Conservation (phyloP, 108 stramenopile genomes). For the Conticribra guillardii region DNA sequence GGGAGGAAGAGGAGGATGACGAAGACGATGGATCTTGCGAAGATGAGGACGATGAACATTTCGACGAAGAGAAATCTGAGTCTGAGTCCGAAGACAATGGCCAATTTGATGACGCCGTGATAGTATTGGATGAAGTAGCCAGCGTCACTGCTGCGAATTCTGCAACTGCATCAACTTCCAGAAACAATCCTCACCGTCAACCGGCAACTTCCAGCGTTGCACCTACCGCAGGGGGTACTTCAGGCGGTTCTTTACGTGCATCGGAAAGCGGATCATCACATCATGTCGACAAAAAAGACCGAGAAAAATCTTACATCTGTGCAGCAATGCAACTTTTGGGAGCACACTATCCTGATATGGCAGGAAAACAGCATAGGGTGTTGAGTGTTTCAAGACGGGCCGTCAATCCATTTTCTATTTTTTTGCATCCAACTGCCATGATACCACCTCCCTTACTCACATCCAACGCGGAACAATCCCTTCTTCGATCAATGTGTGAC, state of each 20-base stretch:
- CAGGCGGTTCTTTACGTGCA: background rate
- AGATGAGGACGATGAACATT: slow-evolving; percentile 1
- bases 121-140: slow-evolving; percentile 41
- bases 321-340: slow-evolving; percentile 70
- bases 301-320: slow-evolving; percentile 51
- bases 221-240: background rate
- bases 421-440: slow-evolving; percentile 14
- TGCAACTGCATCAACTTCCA: slow-evolving; percentile 11
- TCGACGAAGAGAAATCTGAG: slow-evolving; percentile 41
- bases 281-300: slow-evolving; percentile 38
- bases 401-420: slow-evolving; percentile 6
- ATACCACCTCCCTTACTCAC: slow-evolving; percentile 40
- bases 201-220: slow-evolving; percentile 2
- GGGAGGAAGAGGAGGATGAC: slow-evolving; percentile 25
- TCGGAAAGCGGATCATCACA: background rate
- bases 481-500: slow-evolving; percentile 62
- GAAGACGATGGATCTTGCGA: slow-evolving; percentile 14
- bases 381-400: background rate
- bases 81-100: slow-evolving; percentile 34
- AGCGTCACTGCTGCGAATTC: slow-evolving; percentile 3
- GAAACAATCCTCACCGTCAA: slow-evolving; percentile 39
- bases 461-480: slow-evolving; percentile 50
- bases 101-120: slow-evolving; percentile 48
- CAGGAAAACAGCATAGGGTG: background rate
- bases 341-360: slow-evolving; percentile 39